phyloP scores from a whole-genome alignment of 2,329 filamentous ascomycete genomes.

The Myriosclerotinia scirpicola region DNA sequence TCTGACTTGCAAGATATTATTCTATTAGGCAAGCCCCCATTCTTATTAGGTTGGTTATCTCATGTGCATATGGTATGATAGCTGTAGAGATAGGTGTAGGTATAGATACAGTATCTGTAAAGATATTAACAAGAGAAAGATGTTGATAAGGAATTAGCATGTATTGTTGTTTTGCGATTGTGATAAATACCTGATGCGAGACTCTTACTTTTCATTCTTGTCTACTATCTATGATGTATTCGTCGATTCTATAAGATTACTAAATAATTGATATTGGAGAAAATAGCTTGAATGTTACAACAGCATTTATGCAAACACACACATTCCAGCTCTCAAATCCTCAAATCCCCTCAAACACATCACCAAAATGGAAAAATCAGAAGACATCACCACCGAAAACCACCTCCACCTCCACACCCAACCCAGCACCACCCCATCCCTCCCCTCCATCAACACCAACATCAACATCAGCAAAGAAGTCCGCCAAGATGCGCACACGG shows the following conservation, averaged over 20 bases:
- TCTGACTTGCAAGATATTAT: too few relatives aligned
- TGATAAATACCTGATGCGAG: not conserved
- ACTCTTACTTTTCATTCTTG: too few relatives aligned
- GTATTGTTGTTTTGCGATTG: too few relatives aligned
- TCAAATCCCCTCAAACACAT: too few relatives aligned
- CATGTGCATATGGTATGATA: too few relatives aligned
- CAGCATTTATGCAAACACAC: too few relatives aligned
- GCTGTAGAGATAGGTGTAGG: too few relatives aligned
- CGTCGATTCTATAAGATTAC: not conserved
- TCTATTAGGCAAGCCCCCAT: too few relatives aligned
- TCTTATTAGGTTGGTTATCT: too few relatives aligned
- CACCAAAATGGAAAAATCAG: not conserved
- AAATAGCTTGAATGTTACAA: not conserved
- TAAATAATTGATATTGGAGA: not conserved
- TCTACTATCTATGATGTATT: not conserved
- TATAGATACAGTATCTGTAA: too few relatives aligned
- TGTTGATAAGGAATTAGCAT: not conserved
- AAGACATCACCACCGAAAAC: not conserved
- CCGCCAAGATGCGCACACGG: constrained; percentile 13
- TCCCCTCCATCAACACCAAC: not conserved
- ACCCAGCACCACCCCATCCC: not conserved
- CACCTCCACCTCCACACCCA: not conserved
- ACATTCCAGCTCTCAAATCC: not conserved
- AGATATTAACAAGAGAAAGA: too few relatives aligned
- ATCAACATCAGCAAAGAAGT: not conserved